phyloP scores from a whole-genome alignment of 352 stramenopile genomes.

The Phytophthora syringae region DNA sequence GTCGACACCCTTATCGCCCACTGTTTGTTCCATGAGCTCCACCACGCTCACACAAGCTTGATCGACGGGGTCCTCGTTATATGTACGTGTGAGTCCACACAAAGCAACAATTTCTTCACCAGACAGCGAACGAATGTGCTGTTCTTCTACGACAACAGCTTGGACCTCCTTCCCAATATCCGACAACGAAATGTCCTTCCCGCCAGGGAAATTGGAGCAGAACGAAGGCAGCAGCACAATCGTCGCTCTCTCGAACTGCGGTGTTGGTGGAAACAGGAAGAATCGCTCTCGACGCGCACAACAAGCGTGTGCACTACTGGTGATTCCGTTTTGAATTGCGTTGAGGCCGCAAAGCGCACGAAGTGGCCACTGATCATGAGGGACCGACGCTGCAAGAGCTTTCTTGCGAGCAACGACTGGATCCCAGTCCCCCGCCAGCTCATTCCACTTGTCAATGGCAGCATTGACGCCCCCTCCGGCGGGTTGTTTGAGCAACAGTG shows the following conservation, averaged over 20 bases:
- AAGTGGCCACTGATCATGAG: slow-evolving; percentile 62
- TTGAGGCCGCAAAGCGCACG: slow-evolving; percentile 78
- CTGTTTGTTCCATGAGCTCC: slow-evolving; percentile 13
- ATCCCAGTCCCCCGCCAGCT: slow-evolving; percentile 68
- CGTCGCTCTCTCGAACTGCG: slow-evolving; percentile 41
- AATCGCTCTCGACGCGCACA: slow-evolving; percentile 68
- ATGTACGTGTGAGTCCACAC: slow-evolving; percentile 19
- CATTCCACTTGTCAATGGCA: slow-evolving; percentile 38
- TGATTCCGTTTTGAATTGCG: slow-evolving; percentile 65
- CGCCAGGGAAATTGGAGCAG: slow-evolving; percentile 28
- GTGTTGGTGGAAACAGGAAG: slow-evolving; percentile 52
- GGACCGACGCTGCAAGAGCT: slow-evolving; percentile 37
- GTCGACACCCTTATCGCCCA: slow-evolving; percentile 27
- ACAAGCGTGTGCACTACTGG: slow-evolving; percentile 60
- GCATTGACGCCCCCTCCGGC: slow-evolving; percentile 26
- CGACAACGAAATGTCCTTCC: slow-evolving; percentile 31
- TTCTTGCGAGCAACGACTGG: slow-evolving; percentile 50
- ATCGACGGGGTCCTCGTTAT: slow-evolving; percentile 3
- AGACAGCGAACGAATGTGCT: slow-evolving; percentile 8
- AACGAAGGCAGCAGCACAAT: slow-evolving; percentile 52
- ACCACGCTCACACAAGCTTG: slow-evolving; percentile 20
- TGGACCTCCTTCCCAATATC: slow-evolving; percentile 31
- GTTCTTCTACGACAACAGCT: slow-evolving; percentile 36
- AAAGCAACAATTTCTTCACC: slow-evolving; percentile 22
- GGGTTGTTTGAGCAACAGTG: slow-evolving; percentile 60